Conservation (phyloP, 1,284 basidiomycete species). For the Microbotryum lychnidis-dioicae region DNA sequence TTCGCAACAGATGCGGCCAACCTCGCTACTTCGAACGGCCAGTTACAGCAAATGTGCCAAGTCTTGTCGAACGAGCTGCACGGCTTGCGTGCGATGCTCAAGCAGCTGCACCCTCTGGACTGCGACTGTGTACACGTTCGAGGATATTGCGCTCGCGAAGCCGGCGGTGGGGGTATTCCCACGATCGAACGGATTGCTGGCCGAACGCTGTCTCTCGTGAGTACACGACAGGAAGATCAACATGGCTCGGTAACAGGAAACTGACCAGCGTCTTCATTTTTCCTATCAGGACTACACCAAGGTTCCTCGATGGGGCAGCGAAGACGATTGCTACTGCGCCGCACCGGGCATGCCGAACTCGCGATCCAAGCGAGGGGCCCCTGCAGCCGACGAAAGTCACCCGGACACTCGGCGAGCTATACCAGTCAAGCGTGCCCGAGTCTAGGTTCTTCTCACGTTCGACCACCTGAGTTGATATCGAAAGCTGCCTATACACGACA, state of each 20-base stretch:
- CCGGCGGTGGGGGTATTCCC: constrained; percentile 20
- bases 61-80: constrained; percentile 17
- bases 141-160: constrained; percentile 25
- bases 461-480: too few species aligned
- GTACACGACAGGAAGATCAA: too few species aligned
- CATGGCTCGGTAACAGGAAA: too few species aligned
- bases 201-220: constrained; percentile 5
- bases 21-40: constrained; percentile 11
- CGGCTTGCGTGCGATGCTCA: constrained; percentile 18
- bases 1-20: constrained; percentile 12
- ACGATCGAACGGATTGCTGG: constrained; percentile 26
- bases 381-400: too few species aligned
- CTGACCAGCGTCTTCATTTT: too few species aligned
- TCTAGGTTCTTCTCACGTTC: too few species aligned
- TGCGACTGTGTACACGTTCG: constrained; percentile 25
- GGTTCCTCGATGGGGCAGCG: constrained; percentile 10
- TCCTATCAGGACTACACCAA: constrained; percentile 7
- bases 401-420: too few species aligned
- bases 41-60: constrained; percentile 18
- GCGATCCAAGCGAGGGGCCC: too few species aligned
- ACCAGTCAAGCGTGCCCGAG: too few species aligned
- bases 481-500: too few species aligned
- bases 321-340: constrained; percentile 8
- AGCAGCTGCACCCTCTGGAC: constrained; percentile 10
- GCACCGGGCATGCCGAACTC: too few species aligned